Base-by-base conservation (phyloP, 768 basidiomycete genomes). In the Hysterangium stoloniferum region DNA sequence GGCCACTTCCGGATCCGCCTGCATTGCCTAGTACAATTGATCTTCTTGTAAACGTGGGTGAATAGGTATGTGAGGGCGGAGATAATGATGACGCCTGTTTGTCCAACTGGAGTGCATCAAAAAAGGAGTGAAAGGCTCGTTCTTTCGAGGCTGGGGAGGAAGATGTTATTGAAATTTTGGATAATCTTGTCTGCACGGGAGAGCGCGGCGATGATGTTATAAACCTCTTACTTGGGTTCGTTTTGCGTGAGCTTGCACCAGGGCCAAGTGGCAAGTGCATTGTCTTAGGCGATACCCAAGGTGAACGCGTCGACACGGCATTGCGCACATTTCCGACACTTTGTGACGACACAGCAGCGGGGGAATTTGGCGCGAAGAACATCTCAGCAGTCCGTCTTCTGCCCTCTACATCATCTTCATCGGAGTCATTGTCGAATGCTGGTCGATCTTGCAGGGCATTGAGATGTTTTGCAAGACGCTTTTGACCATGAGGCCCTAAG, bases 351-450 rank as follows among this genome's bases (percentile, higher is more conserved):
- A n/a, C 11, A n/a, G 27, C 5, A 20, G 46, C n/a, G 7, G 38
- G 49, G 1, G 49, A 51, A 1, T 37, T 41, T 13, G 38, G 37
- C 0, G 74, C 78, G 53, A 84, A 86, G 3, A 85, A 59, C 4
- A 61, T 52, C 56, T 82, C 75, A 0, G 82, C 80, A 6, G 77
- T 81, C 45, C 71, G 67, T 13, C 72, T 78, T 17, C 74, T 71
- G n/a, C 73, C 77, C 41, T 73, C 66, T 20, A 69, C 69, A 36
- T 66, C 72, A 4, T 67, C 71, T 4, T 67, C 67, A 53, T 72
- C 62, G 3, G 68, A 68, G 37, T 77, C 76, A 9, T 42, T 28
- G 36, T 55, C 35, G 12, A 31, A 44, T 31, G 33, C 46, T 4
- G 57, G 58, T 47, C 52, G 46, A 69, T 64, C 2, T 66, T 62